Evolutionary conservation across 2,329 filamentous ascomycete species (phyloP).

Genomic region (Phialophora macrospora): DNA sequence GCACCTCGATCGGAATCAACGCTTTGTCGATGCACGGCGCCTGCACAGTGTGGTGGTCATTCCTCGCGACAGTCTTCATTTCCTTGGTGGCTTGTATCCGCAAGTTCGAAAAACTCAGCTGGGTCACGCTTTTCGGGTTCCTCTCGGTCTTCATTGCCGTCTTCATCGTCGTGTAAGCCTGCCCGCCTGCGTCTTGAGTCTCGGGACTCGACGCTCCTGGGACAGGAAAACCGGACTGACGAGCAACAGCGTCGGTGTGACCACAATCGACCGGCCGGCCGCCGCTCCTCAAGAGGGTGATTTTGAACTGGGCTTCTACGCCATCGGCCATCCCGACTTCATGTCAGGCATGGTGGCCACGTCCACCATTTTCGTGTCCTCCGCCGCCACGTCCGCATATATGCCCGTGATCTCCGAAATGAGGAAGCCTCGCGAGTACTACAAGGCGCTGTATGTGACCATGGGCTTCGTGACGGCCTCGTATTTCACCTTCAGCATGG

Average conservation of each 20-base stretch:
- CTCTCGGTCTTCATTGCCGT: slow-evolving; percentile 61
- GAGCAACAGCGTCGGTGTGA: slow-evolving; percentile 36
- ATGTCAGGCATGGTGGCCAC: slow-evolving; percentile 41
- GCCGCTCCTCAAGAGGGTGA: slow-evolving; percentile 40
- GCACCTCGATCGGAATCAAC: slow-evolving; percentile 50
- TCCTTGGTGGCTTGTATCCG: slow-evolving; percentile 38
- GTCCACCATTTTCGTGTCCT: slow-evolving; percentile 43
- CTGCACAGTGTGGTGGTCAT: slow-evolving; percentile 42
- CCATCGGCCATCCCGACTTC: slow-evolving; percentile 40
- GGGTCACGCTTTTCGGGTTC: slow-evolving; percentile 67
- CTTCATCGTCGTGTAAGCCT: slow-evolving; percentile 44
- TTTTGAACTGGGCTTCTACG: slow-evolving; percentile 41
- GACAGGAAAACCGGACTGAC: neutral
- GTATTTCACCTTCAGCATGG: slow-evolving; percentile 46
- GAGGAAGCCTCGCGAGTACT: slow-evolving; percentile 78
- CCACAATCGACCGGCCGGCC: slow-evolving; percentile 44
- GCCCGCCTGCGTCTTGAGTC: neutral
- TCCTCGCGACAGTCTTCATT: slow-evolving; percentile 40
- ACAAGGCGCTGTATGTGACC: slow-evolving; percentile 78
- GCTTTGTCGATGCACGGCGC: slow-evolving; percentile 48
- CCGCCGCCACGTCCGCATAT: slow-evolving; percentile 60
- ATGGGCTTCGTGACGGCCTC: slow-evolving; percentile 61
- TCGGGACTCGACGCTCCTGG: neutral
- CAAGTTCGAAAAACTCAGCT: slow-evolving; percentile 46
- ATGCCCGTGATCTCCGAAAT: slow-evolving; percentile 96